These are phyloP conservation scores for Claviceps cyperi DNA, from an alignment of 2,329 filamentous ascomycete species.

Conservation along the genomic window DNA sequence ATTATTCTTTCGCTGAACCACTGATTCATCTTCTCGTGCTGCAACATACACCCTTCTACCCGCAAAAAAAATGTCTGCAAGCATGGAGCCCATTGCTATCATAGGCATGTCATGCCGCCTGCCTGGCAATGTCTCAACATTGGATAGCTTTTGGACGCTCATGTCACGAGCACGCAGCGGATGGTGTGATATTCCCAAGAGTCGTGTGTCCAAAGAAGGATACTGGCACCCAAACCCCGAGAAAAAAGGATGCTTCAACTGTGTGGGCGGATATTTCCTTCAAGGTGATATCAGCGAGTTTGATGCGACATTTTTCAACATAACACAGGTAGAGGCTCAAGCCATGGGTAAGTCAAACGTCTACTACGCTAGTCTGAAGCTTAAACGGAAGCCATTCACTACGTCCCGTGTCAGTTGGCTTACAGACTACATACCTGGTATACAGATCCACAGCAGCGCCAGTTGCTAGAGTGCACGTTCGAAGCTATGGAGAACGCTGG, in stretches of 20 bases:
- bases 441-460: conserved; percentile 36
- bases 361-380: not conserved
- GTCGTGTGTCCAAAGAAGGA: conserved; percentile 30
- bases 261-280: conserved; percentile 26
- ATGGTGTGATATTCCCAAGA: conserved; percentile 27
- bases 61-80: conserved; percentile 4
- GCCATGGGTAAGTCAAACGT: conserved; percentile 23
- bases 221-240: conserved; percentile 29
- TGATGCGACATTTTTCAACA: conserved; percentile 37
- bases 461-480: conserved; percentile 37
- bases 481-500: conserved; percentile 40
- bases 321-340: conserved; percentile 34
- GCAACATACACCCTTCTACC: not conserved
- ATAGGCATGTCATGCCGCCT: conserved; percentile 33
- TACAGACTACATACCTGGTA: not conserved
- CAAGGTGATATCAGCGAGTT: conserved; percentile 30
- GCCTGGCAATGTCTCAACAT: conserved; percentile 26
- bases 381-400: not conserved
- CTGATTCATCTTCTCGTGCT: not conserved
- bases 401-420: not conserved
- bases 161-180: conserved; percentile 25
- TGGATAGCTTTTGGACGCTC: conserved; percentile 31
- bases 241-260: conserved; percentile 26
- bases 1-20: not conserved
- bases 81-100: conserved; percentile 25